Conservation (phyloP, 495 filamentous ascomycete genomes). For the Trichoderma orchidacearum region DNA sequence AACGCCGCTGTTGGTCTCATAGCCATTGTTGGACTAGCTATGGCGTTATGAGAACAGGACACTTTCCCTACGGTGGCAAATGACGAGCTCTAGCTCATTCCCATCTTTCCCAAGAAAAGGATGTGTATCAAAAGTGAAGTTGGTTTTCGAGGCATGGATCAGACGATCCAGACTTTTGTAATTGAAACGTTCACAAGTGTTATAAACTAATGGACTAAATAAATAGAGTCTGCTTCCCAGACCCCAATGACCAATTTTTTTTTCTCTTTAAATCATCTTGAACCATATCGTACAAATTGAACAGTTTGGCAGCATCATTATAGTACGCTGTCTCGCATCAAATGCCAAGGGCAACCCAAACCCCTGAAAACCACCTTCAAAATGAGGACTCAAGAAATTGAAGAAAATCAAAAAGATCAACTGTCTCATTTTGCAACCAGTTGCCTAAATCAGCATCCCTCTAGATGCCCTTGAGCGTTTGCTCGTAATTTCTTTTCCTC, state of each 20-base stretch:
- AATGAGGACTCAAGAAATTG: slow-evolving; percentile 14
- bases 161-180: too few species aligned
- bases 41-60: background rate
- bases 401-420: slow-evolving; percentile 11
- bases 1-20: background rate
- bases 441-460: background rate
- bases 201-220: too few species aligned
- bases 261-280: background rate
- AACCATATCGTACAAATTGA: background rate
- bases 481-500: background rate
- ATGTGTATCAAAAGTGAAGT: too few species aligned
- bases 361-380: background rate
- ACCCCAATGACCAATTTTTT: background rate
- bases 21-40: background rate
- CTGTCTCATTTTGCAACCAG: slow-evolving; percentile 4
- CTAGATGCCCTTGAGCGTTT: background rate
- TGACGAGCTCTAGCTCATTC: too few species aligned
- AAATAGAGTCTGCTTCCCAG: too few species aligned
- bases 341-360: background rate
- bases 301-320: background rate
- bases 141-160: too few species aligned
- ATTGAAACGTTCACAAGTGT: too few species aligned
- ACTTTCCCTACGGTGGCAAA: too few species aligned
- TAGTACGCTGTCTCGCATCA: background rate
- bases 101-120: too few species aligned